Percentiles rank a stretch among this genome's conserved stretches.
phyloP scores from a whole-genome alignment of 768 basidiomycete species.

The Strobilomyces dryophilus region DNA sequence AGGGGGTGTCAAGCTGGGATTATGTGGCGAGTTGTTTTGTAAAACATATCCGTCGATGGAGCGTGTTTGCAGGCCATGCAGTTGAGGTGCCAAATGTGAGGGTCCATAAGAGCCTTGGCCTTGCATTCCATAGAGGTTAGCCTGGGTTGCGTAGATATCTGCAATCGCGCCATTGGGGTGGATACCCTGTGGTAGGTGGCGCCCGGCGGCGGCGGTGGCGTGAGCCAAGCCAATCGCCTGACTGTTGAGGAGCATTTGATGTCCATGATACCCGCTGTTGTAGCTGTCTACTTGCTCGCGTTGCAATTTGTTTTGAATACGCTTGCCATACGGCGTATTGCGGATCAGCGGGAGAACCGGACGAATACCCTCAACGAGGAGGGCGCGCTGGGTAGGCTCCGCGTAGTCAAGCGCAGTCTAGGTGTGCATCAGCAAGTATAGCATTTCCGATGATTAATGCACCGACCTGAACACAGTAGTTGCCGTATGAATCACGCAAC shows the following conservation, averaged over 20 bases:
- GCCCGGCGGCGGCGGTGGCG: slow-evolving; percentile 40
- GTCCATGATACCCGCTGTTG: slow-evolving; percentile 52
- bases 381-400: slow-evolving; percentile 85
- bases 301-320: slow-evolving; percentile 97
- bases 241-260: slow-evolving; percentile 55
- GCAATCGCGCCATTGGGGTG: slow-evolving; percentile 51
- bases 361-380: slow-evolving; percentile 95
- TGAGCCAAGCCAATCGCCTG: slow-evolving; percentile 48
- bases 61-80: slow-evolving; percentile 64
- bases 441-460: slow-evolving; percentile 1
- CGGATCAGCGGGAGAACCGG: slow-evolving; percentile 98
- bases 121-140: slow-evolving; percentile 57
- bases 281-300: slow-evolving; percentile 83
- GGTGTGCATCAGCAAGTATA: slow-evolving; percentile 12
- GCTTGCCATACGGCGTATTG: slow-evolving; percentile 99
- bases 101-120: slow-evolving; percentile 58
- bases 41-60: slow-evolving; percentile 80
- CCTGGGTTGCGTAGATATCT: slow-evolving; percentile 64
- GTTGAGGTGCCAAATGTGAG: slow-evolving; percentile 45
- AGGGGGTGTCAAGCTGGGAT: slow-evolving; percentile 55
- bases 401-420: slow-evolving; percentile 98
- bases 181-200: slow-evolving; percentile 54
- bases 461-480: slow-evolving; percentile 87
- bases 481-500: slow-evolving; percentile 92
- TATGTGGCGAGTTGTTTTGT: slow-evolving; percentile 67